Conservation (phyloP, 2,329 filamentous ascomycete species). For the Colletotrichum liaoningense region DNA sequence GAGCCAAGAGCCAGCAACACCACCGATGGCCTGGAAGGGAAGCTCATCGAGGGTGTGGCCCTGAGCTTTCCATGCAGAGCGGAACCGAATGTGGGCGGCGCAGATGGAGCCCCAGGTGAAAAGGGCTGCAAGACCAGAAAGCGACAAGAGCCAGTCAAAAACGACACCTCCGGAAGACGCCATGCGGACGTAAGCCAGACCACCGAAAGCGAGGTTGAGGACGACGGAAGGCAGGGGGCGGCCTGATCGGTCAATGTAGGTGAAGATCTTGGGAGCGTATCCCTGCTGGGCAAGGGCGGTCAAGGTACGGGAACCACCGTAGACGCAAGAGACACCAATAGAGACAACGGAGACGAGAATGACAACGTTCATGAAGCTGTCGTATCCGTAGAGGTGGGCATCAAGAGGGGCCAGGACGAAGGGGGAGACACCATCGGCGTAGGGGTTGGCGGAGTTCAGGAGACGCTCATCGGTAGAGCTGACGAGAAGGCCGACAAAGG, state of each 20-base stretch:
- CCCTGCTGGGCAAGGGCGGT: slow-evolving; percentile 66
- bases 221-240: slow-evolving; percentile 61
- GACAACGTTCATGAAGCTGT: slow-evolving; percentile 64
- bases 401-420: slow-evolving; percentile 45
- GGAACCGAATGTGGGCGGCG: slow-evolving; percentile 75
- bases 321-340: slow-evolving; percentile 65
- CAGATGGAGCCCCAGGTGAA: slow-evolving; percentile 77
- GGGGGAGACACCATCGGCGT: slow-evolving; percentile 45
- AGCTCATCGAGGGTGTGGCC: slow-evolving; percentile 73
- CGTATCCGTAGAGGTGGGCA: slow-evolving; percentile 58
- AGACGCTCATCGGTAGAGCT: slow-evolving; percentile 56
- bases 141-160: slow-evolving; percentile 73
- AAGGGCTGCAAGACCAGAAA: slow-evolving; percentile 71
- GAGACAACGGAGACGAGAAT: slow-evolving; percentile 66
- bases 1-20: slow-evolving; percentile 71
- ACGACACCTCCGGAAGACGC: slow-evolving; percentile 59
- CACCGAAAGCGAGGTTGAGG: slow-evolving; percentile 58
- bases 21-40: slow-evolving; percentile 70
- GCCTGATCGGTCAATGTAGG: slow-evolving; percentile 65
- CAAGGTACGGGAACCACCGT: slow-evolving; percentile 66
- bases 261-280: slow-evolving; percentile 65
- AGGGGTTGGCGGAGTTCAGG: slow-evolving; percentile 56
- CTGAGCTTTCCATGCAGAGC: slow-evolving; percentile 66
- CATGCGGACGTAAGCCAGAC: slow-evolving; percentile 59
- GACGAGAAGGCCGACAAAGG: slow-evolving; percentile 59